phyloP scores from a whole-genome alignment of 352 stramenopile genomes.

The Pythium pyrilobum region DNA sequence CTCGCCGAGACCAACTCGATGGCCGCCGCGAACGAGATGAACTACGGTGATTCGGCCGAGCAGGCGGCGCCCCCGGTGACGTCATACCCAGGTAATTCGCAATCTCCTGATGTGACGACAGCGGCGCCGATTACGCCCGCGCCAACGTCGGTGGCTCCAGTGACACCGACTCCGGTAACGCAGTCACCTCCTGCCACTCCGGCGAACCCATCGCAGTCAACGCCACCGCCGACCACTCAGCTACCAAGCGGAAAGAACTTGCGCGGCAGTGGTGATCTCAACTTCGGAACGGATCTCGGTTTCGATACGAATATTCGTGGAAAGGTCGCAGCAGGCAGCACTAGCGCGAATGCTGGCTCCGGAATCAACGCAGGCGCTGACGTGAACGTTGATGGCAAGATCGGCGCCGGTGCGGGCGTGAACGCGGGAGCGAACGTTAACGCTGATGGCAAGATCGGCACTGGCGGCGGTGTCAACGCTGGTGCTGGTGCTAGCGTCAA shows the following conservation, averaged over 20 bases:
- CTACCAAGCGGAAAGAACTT: too few species aligned
- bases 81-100: background rate
- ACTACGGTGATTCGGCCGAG: too few species aligned
- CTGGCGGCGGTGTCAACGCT: background rate
- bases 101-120: background rate
- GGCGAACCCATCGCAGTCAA: too few species aligned
- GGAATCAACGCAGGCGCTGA: background rate
- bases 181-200: too few species aligned
- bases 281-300: too few species aligned
- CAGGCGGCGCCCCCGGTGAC: too few species aligned
- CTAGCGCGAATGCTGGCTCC: background rate
- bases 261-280: too few species aligned
- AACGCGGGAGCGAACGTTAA: background rate
- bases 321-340: background rate
- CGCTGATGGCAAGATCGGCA: background rate
- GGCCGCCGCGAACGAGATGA: background rate
- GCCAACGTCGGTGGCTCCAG: background rate
- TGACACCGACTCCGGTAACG: background rate
- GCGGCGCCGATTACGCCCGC: background rate
- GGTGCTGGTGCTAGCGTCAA: background rate
- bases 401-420: background rate
- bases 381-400: background rate
- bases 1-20: background rate
- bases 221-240: too few species aligned
- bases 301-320: too few species aligned